phyloP scores from a whole-genome alignment of 2,329 filamentous ascomycete genomes.

The Alternaria conjuncta region DNA sequence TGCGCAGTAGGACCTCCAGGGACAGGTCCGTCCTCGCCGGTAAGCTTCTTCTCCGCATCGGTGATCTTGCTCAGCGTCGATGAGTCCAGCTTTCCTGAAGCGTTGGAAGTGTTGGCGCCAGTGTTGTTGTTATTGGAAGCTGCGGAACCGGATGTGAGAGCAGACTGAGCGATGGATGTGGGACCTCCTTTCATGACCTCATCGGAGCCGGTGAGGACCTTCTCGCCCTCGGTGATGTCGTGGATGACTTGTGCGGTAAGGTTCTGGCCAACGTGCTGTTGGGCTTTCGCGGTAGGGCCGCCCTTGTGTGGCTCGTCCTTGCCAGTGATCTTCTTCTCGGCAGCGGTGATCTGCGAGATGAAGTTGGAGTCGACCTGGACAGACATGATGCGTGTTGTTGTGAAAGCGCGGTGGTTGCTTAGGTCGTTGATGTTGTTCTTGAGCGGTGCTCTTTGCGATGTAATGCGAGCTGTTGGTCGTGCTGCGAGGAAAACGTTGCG shows the following conservation, averaged over 20 bases:
- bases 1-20: constrained; percentile 36
- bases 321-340: constrained; percentile 51
- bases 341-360: constrained; percentile 51
- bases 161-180: constrained; percentile 47
- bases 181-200: constrained; percentile 47
- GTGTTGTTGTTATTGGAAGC: neutral
- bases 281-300: constrained; percentile 52
- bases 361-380: constrained; percentile 46
- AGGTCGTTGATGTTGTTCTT: constrained; percentile 3
- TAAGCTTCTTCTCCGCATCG: constrained; percentile 39
- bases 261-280: constrained; percentile 44
- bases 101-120: neutral
- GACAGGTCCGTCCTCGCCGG: constrained; percentile 25
- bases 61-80: constrained; percentile 38
- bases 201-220: constrained; percentile 47
- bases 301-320: constrained; percentile 42
- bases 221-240: constrained; percentile 53
- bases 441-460: neutral
- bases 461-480: neutral
- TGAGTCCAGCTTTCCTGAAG: constrained; percentile 31
- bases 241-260: constrained; percentile 46
- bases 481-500: constrained; percentile 3
- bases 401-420: constrained; percentile 14
- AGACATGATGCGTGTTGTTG: constrained; percentile 20
- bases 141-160: constrained; percentile 2